These are phyloP conservation scores for Hypoxylon lienhwacheense DNA, from an alignment of 495 filamentous ascomycete genomes.

Conservation along the genomic window DNA sequence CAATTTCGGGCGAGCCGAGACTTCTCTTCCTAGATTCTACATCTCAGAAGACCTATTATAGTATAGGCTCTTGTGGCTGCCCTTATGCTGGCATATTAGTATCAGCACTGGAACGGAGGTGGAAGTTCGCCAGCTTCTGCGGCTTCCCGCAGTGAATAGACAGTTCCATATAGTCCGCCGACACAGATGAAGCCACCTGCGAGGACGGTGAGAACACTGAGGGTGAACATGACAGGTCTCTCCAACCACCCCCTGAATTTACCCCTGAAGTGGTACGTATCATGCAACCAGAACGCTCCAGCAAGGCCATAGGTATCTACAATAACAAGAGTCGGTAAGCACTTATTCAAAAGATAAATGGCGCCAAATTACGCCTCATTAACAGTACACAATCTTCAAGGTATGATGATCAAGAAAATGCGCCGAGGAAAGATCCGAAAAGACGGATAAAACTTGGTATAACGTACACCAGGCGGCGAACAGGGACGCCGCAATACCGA, in stretches of 20 bases:
- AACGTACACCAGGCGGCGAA: constrained; percentile 55
- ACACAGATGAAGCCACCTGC: constrained; percentile 40
- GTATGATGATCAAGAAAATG: no score
- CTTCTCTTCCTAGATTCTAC: no score
- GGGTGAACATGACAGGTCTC: constrained; percentile 27
- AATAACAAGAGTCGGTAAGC: neutral
- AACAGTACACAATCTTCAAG: no score
- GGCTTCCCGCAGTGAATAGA: constrained; percentile 28
- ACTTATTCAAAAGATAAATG: neutral
- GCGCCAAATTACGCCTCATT: no score
- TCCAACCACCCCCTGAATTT: constrained; percentile 24
- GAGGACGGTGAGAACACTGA: constrained; percentile 34
- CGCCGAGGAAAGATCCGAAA: neutral
- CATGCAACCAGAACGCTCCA: constrained; percentile 57
- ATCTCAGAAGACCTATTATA: no score
- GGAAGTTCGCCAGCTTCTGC: constrained; percentile 31
- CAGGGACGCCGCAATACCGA: constrained; percentile 53
- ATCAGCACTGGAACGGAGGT: constrained; percentile 33
- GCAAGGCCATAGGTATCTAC: constrained; percentile 56
- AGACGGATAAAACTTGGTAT: neutral
- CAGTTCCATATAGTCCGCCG: constrained; percentile 36
- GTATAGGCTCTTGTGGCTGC: neutral
- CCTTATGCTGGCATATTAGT: neutral
- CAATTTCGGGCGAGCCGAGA: no score
- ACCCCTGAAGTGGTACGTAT: constrained; percentile 26